Base-by-base conservation (phyloP, 2,329 filamentous ascomycete species). In the Microcera coccophila region DNA sequence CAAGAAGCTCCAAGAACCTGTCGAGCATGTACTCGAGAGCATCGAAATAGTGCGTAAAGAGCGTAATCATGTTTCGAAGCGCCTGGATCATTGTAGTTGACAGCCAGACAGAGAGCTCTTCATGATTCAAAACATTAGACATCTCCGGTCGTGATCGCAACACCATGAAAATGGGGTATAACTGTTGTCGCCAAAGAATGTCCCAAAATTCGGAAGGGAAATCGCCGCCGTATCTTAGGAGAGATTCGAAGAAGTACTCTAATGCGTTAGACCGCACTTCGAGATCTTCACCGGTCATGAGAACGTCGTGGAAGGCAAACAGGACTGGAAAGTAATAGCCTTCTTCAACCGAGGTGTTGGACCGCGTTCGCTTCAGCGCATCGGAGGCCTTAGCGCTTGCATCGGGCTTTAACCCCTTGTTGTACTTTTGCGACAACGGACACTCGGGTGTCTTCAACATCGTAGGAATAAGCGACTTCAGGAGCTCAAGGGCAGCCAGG, bases 51-150 rank as follows among this genome's bases (percentile, higher is more conserved):
- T 99, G 94, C 0, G 94, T 98, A 66, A 98, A 98, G 18, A 99
- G 79, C 1, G 89, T 91, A 57, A 99, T 97, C 87, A 98, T 95
- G 68, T 97, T 96, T 45, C 93, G 84, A 42, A 99, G 73, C 2
- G 93, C 93, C 65, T 99, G 93, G 31, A 99, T 98, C 88, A 99
- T 96, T 8, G 93, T 99, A 0, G 93, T 98, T 1, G 93, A 97
- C 18, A 99, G 76, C 93, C 93, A 99, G 3, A 99, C 93, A 0
- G 93, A 97, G 16, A 97, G 76, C 62, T 98, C 93, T 66, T 98
- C 94, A 58, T 96, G 90, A 59, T 91, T 97, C 26, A 91, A 79
- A 12, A 91, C 90, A 60, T 96, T 96, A 19, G 85, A 85, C 85
- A 97, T 94, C 64, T 98, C 93, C 0, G 91, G 94, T 51, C 93